Evolutionary conservation across 2,329 filamentous ascomycete genomes (phyloP).

Genomic region (Leptoxyphium fumago): DNA sequence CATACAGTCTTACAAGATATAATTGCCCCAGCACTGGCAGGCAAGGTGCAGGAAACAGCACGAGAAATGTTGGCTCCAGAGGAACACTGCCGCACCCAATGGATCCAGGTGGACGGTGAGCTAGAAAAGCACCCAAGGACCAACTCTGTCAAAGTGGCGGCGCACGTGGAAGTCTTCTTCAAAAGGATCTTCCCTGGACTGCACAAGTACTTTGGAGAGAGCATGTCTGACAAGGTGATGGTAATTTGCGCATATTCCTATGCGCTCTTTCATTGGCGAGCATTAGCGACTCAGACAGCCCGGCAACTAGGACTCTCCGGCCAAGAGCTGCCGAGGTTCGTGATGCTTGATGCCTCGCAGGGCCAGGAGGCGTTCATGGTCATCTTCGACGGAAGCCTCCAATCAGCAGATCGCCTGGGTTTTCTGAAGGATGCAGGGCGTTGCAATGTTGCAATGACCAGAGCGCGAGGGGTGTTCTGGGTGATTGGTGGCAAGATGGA

Average conservation of each 20-base stretch:
- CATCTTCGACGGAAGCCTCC: slow-evolving; percentile 8
- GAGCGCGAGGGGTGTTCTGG: slow-evolving; percentile 10
- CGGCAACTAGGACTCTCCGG: neutral
- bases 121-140: neutral
- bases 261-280: neutral
- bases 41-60: slow-evolving; percentile 2
- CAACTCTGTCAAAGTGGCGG: slow-evolving; percentile 3
- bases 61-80: slow-evolving; percentile 1
- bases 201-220: slow-evolving; percentile 2
- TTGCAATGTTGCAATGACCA: slow-evolving; percentile 10
- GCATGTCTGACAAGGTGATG: slow-evolving; percentile 5
- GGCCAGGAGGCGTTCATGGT: slow-evolving; percentile 7
- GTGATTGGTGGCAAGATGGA: slow-evolving; percentile 5
- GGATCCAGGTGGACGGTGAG: slow-evolving; percentile 6
- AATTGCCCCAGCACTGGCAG: neutral
- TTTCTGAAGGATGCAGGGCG: slow-evolving; percentile 8
- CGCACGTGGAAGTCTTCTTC: slow-evolving; percentile 7
- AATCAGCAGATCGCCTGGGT: slow-evolving; percentile 3
- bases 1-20: slow-evolving; percentile 1
- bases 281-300: neutral
- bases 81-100: slow-evolving; percentile 3
- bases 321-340: slow-evolving; percentile 5
- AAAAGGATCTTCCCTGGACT: slow-evolving; percentile 4
- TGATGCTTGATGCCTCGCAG: slow-evolving; percentile 7
- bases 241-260: slow-evolving; percentile 7